phyloP scores from a whole-genome alignment of 169 alveolate genomes.

The Babesia bovis region DNA sequence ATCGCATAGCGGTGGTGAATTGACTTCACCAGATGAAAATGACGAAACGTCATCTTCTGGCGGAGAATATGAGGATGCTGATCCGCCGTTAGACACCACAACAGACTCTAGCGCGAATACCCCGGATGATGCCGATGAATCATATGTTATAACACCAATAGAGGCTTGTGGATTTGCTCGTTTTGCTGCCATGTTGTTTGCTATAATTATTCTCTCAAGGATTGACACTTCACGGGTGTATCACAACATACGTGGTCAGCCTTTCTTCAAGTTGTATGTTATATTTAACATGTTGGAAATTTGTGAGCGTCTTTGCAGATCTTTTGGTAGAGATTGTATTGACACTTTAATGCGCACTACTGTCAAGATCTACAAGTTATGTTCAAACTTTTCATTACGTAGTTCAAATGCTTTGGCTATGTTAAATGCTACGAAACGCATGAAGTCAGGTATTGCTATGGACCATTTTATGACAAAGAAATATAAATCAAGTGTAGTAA shows the following conservation, averaged over 20 bases:
- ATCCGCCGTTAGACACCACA: too few relatives aligned
- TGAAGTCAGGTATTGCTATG: background rate
- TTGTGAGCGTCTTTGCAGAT: slow-evolving; percentile 83
- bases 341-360: slow-evolving; percentile 76
- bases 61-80: too few relatives aligned
- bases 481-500: background rate
- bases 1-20: too few relatives aligned
- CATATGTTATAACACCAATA: slow-evolving; percentile 33
- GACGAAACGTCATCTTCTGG: too few relatives aligned
- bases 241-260: slow-evolving; percentile 88
- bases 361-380: slow-evolving; percentile 27
- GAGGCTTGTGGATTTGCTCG: slow-evolving; percentile 76
- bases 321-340: slow-evolving; percentile 84
- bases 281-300: slow-evolving; percentile 87
- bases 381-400: slow-evolving; percentile 27
- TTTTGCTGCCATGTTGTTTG: slow-evolving; percentile 71
- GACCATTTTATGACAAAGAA: background rate
- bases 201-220: slow-evolving; percentile 76
- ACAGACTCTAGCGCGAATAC: too few relatives aligned
- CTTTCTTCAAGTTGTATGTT: slow-evolving; percentile 85
- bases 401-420: background rate
- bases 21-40: too few relatives aligned
- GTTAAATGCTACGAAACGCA: background rate
- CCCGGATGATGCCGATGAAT: background rate
- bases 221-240: slow-evolving; percentile 85